Evolutionary conservation across 2,329 filamentous ascomycete species (phyloP).

Genomic region (Talaromyces amestolkiae): DNA sequence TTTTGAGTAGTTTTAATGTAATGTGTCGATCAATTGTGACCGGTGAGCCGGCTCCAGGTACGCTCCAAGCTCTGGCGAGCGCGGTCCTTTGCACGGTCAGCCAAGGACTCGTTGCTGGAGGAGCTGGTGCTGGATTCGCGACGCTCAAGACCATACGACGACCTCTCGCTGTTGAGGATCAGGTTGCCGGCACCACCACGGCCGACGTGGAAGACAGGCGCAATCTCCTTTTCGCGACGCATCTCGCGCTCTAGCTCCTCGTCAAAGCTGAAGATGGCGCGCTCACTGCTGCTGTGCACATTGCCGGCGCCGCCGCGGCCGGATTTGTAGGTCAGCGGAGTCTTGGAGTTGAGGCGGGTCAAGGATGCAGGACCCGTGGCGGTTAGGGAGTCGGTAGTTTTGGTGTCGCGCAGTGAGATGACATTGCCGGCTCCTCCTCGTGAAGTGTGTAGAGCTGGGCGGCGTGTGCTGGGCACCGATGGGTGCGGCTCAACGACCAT

Average conservation of each 20-base stretch:
- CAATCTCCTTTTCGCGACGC: conserved; percentile 51
- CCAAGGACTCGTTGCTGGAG: conserved; percentile 35
- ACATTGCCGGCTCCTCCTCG: conserved; percentile 61
- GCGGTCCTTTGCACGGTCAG: conserved; percentile 35
- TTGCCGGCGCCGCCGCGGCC: conserved; percentile 59
- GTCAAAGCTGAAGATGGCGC: conserved; percentile 53
- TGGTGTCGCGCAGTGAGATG: conserved; percentile 52
- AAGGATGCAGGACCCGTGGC: conserved; percentile 50
- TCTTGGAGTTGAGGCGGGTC: conserved; percentile 48
- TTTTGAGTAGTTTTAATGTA: neutral
- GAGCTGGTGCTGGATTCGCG: conserved; percentile 38
- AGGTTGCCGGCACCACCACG: conserved; percentile 61
- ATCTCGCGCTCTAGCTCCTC: conserved; percentile 62
- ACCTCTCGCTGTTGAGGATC: conserved; percentile 29
- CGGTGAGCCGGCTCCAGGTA: conserved; percentile 40
- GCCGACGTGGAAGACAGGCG: conserved; percentile 63
- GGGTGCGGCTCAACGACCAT: conserved; percentile 62
- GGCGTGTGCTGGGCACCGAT: conserved; percentile 49
- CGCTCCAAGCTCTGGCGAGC: conserved; percentile 38
- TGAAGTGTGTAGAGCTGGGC: conserved; percentile 52
- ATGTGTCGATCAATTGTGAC: conserved; percentile 8
- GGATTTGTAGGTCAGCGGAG: conserved; percentile 41
- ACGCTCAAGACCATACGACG: conserved; percentile 30
- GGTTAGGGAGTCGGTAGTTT: conserved; percentile 48
- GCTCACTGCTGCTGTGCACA: conserved; percentile 45